Evolutionary conservation across 495 filamentous ascomycete species (phyloP).

Genomic region (Niebla homalea): DNA sequence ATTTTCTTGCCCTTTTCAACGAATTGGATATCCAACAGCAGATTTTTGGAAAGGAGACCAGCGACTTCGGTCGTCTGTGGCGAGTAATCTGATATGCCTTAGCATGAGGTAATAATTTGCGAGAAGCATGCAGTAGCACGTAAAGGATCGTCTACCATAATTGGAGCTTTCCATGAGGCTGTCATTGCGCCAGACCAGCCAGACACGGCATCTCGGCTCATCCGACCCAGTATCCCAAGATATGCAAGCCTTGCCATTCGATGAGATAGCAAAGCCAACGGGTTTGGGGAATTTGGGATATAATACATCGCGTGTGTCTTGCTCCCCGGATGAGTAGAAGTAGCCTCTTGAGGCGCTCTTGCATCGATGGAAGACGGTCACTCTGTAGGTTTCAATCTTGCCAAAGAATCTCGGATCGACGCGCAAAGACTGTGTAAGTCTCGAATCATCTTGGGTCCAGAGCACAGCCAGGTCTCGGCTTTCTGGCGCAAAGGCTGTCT

Average conservation of each 20-base stretch:
- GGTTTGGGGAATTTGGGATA: not conserved
- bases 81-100: too few relatives aligned
- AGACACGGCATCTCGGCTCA: not conserved
- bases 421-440: not conserved
- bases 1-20: slow-evolving; percentile 4
- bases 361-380: slow-evolving; percentile 15
- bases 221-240: slow-evolving; percentile 4
- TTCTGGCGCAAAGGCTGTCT: slow-evolving; percentile 14
- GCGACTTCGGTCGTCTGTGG: too few relatives aligned
- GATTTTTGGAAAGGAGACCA: too few relatives aligned
- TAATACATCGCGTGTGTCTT: slow-evolving; percentile 12
- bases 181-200: slow-evolving; percentile 5
- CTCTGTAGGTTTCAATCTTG: slow-evolving; percentile 2
- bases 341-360: slow-evolving; percentile 4
- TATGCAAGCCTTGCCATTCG: slow-evolving; percentile 15
- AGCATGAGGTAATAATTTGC: too few relatives aligned
- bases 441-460: not conserved
- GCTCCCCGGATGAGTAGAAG: slow-evolving; percentile 12
- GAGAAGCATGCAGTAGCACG: too few relatives aligned
- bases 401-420: too few relatives aligned
- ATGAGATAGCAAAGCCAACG: slow-evolving; percentile 13
- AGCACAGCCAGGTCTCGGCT: slow-evolving; percentile 13
- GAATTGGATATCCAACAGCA: slow-evolving; percentile 7
- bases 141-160: not conserved
- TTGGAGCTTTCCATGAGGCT: slow-evolving; percentile 10